These are phyloP conservation scores for Inonotus hispidus DNA, from an alignment of 1,284 basidiomycete genomes.

Conservation along the genomic window DNA sequence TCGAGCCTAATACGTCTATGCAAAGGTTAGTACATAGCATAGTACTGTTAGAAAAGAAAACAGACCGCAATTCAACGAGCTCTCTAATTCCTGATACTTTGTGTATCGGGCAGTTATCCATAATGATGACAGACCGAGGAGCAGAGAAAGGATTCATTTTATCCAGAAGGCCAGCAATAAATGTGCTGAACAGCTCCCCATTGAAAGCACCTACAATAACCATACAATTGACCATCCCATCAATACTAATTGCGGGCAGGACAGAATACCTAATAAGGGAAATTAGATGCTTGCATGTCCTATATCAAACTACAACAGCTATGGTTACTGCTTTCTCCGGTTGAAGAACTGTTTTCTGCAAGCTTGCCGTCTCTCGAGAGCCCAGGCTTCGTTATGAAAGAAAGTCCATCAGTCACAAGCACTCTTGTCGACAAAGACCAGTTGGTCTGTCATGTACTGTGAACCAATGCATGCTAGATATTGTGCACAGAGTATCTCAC, in stretches of 20 bases:
- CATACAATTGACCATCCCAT: slow-evolving; percentile 24
- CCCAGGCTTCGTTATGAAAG: slow-evolving; percentile 28
- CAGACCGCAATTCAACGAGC: background rate
- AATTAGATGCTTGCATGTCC: background rate
- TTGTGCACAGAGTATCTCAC: slow-evolving; percentile 20
- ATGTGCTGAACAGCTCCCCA: slow-evolving; percentile 22
- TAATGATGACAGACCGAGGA: slow-evolving; percentile 17
- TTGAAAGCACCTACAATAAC: slow-evolving; percentile 27
- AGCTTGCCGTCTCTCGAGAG: slow-evolving; percentile 25
- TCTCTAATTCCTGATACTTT: background rate
- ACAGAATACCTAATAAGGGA: slow-evolving; percentile 29
- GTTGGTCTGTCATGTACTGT: slow-evolving; percentile 26
- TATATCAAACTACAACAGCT: too few relatives aligned
- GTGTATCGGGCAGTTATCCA: background rate
- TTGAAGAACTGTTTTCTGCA: slow-evolving; percentile 27
- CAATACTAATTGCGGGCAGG: slow-evolving; percentile 29
- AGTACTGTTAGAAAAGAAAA: background rate
- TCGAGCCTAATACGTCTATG: slow-evolving; percentile 17
- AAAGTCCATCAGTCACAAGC: slow-evolving; percentile 26
- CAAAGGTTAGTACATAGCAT: background rate
- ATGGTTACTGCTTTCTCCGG: too few relatives aligned
- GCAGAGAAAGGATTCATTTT: slow-evolving; percentile 27
- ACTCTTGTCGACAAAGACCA: slow-evolving; percentile 34
- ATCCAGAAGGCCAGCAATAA: slow-evolving; percentile 28
- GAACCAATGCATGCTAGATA: slow-evolving; percentile 23